Conservation (phyloP, 345 rosid genomes). For the Microcos paniculata region DNA sequence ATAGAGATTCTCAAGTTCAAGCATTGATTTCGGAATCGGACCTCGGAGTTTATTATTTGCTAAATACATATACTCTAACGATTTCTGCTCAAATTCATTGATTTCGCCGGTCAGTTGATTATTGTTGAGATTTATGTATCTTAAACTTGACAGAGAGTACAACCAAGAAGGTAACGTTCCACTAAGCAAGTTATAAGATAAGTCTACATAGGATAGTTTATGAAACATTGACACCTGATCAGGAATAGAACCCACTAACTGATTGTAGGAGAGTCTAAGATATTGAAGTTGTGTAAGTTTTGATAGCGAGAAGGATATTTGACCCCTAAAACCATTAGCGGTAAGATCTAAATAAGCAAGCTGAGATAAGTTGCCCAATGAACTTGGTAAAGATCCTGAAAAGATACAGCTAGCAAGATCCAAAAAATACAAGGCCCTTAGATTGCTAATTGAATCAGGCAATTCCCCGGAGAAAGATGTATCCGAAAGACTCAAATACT, state of each 20-base stretch:
- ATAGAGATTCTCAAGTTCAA: background rate
- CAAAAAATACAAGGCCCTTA: background rate
- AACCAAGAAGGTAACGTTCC: background rate
- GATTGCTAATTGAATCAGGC: background rate
- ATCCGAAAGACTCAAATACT: background rate
- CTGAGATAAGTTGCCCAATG: too few relatives aligned
- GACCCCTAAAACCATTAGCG: constrained; percentile 17
- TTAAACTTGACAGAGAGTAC: background rate
- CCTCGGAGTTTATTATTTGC: background rate
- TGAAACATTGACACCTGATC: background rate
- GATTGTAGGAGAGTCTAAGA: too few relatives aligned
- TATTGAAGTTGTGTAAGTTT: too few relatives aligned
- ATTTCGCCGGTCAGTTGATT: background rate
- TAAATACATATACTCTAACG: background rate
- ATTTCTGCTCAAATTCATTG: background rate
- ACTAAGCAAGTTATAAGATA: background rate
- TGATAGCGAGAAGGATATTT: constrained; percentile 5
- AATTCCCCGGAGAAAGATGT: background rate
- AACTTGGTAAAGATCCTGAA: constrained; percentile 19
- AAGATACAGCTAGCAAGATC: background rate
- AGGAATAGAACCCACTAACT: background rate
- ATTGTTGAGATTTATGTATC: background rate
- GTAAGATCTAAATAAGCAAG: background rate
- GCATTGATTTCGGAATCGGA: background rate
- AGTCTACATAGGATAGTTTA: background rate